A percentile compares a stretch with the other conserved stretches of the same genome.
Evolutionary conservation across 352 stramenopile genomes (phyloP).

Genomic region (Pythium dissimile): DNA sequence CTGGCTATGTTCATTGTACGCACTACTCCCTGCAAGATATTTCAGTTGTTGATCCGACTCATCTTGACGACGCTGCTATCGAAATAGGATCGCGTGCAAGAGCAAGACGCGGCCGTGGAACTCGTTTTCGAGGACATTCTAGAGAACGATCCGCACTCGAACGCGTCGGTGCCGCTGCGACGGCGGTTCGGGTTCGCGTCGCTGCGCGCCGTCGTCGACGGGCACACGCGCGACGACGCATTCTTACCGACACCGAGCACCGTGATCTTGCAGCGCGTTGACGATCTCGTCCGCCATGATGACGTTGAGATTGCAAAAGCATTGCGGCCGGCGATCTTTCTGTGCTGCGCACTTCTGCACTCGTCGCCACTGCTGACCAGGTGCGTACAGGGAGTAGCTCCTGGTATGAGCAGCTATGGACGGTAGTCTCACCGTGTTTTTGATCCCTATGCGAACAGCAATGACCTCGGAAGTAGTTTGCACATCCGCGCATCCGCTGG

Average conservation of each 20-base stretch:
- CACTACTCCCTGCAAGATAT: constrained; percentile 4
- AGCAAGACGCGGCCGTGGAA: constrained; percentile 28
- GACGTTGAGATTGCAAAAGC: constrained; percentile 38
- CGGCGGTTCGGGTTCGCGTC: constrained; percentile 30
- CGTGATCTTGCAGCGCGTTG: constrained; percentile 43
- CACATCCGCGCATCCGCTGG: constrained; percentile 46
- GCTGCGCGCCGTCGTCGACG: constrained; percentile 34
- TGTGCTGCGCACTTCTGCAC: constrained; percentile 55
- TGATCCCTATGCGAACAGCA: neutral
- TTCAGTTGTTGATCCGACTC: too few relatives aligned
- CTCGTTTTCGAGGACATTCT: constrained; percentile 54
- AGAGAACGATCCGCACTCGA: constrained; percentile 25
- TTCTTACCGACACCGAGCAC: constrained; percentile 48
- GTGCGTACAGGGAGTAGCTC: constrained; percentile 5
- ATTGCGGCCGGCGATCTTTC: constrained; percentile 51
- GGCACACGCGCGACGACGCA: constrained; percentile 32
- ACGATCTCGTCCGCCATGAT: constrained; percentile 42
- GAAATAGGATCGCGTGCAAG: constrained; percentile 15
- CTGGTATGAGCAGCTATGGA: neutral
- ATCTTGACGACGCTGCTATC: too few relatives aligned
- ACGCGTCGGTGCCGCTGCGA: constrained; percentile 10
- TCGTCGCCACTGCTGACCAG: constrained; percentile 28
- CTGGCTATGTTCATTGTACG: constrained; percentile 77
- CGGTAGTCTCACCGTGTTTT: neutral
- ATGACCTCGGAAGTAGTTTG: constrained; percentile 18